A percentile compares a stretch with the other conserved stretches of the same genome.
phyloP scores from a whole-genome alignment of 2,329 filamentous ascomycete species.

The Penicillium sp. region DNA sequence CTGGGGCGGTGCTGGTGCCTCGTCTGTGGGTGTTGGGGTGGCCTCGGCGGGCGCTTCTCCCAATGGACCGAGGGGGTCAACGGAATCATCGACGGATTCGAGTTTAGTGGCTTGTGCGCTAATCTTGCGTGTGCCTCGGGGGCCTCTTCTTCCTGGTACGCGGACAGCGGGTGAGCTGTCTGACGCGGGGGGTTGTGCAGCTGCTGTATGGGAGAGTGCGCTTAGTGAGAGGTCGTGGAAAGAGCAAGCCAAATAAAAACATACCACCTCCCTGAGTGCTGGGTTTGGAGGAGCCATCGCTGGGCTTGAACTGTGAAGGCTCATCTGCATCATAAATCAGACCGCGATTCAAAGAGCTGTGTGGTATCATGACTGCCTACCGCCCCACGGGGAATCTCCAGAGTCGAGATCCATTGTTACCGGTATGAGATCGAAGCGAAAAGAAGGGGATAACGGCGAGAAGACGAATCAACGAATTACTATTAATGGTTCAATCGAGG shows the following conservation, averaged over 20 bases:
- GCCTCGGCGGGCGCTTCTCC: slow-evolving; percentile 47
- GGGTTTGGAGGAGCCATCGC: slow-evolving; percentile 27
- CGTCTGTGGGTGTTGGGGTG: slow-evolving; percentile 46
- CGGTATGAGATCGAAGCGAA: background rate
- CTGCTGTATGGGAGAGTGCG: slow-evolving; percentile 25
- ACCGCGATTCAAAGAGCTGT: slow-evolving; percentile 25
- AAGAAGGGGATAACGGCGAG: background rate
- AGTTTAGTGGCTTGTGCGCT: slow-evolving; percentile 61
- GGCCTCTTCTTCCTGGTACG: slow-evolving; percentile 51
- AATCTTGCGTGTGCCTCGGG: slow-evolving; percentile 57
- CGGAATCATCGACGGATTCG: slow-evolving; percentile 62
- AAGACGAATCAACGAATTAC: background rate
- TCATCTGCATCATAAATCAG: slow-evolving; percentile 43
- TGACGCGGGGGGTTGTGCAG: slow-evolving; percentile 35
- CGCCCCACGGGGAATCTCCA: slow-evolving; percentile 52
- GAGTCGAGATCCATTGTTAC: slow-evolving; percentile 43
- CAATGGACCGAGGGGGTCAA: slow-evolving; percentile 63
- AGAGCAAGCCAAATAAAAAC: slow-evolving; percentile 8
- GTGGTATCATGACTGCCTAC: slow-evolving; percentile 36
- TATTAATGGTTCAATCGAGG: slow-evolving; percentile 11
- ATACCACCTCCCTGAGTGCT: slow-evolving; percentile 35
- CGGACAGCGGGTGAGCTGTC: slow-evolving; percentile 46
- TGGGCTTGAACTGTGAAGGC: slow-evolving; percentile 44
- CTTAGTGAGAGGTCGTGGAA: slow-evolving; percentile 23
- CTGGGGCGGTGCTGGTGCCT: slow-evolving; percentile 59